These are phyloP conservation scores for Ceratocystis huliohia DNA, from an alignment of 2,329 filamentous ascomycete genomes.

Conservation along the genomic window DNA sequence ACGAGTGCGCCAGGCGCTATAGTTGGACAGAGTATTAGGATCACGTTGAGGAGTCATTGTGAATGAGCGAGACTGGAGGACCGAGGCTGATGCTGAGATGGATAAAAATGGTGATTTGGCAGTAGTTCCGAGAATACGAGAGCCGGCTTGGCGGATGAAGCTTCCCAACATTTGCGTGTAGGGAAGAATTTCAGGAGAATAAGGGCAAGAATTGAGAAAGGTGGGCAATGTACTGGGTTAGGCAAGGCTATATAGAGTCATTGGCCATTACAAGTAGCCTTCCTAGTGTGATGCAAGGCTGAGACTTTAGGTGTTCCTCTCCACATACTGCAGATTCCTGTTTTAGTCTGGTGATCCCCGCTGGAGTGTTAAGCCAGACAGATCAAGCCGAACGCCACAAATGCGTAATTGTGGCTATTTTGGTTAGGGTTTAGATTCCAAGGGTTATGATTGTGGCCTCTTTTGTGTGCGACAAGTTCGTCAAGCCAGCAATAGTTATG, in stretches of 20 bases:
- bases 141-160: conserved; percentile 17
- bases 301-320: conserved; percentile 8
- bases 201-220: not conserved
- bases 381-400: not conserved
- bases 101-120: not conserved
- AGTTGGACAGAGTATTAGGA: conserved; percentile 85
- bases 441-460: not conserved
- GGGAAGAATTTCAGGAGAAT: not conserved
- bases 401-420: not conserved
- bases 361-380: not conserved
- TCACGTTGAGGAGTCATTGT: conserved; percentile 41
- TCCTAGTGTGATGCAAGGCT: conserved; percentile 15
- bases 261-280: not conserved
- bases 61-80: conserved; percentile 7
- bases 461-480: not conserved
- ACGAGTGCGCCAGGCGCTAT: conserved; percentile 70
- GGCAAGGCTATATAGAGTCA: too few relatives aligned
- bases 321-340: conserved; percentile 18
- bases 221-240: too few relatives aligned
- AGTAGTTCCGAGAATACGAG: conserved; percentile 14
- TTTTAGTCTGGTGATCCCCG: conserved; percentile 12
- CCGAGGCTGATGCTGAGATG: not conserved
- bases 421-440: not conserved
- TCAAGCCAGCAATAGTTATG: not conserved
- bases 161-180: conserved; percentile 17